These are phyloP conservation scores for Symbiodinium pilosum DNA, from an alignment of 73 alveolate species.

Conservation along the genomic window DNA sequence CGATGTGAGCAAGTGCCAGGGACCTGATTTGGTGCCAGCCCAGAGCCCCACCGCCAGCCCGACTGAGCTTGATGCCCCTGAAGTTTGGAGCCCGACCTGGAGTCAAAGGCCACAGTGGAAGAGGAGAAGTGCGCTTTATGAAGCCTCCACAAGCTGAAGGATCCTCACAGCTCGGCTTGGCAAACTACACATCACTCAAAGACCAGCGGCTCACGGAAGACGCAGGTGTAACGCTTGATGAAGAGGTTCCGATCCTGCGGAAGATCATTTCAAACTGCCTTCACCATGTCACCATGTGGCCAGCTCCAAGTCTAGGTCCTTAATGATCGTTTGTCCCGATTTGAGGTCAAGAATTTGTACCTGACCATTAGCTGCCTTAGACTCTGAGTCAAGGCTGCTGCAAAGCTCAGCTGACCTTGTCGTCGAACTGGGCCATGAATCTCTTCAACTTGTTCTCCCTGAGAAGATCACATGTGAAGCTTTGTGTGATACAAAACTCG, in stretches of 20 bases:
- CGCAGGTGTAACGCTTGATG: constrained; percentile 93
- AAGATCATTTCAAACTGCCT: neutral
- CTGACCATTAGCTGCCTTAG: neutral
- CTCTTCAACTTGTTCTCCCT: constrained; percentile 72
- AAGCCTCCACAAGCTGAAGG: no score
- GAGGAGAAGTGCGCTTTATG: no score
- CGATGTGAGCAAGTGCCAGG: neutral
- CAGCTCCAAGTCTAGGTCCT: constrained; percentile 28
- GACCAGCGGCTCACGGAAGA: constrained; percentile 48
- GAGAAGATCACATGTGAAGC: no score
- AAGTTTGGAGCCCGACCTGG: neutral
- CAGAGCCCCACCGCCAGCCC: neutral
- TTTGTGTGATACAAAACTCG: no score
- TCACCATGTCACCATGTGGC: no score
- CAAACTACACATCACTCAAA: no score
- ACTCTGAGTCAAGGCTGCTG: no score
- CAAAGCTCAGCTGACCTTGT: constrained; percentile 55
- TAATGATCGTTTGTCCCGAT: constrained; percentile 72
- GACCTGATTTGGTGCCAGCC: neutral
- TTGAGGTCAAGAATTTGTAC: constrained; percentile 77
- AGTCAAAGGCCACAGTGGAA: neutral
- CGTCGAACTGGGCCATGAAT: constrained; percentile 66
- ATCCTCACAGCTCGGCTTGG: no score
- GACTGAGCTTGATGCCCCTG: neutral
- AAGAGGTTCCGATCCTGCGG: constrained; percentile 69